A percentile compares a stretch with the other conserved stretches of the same genome.
Evolutionary conservation across 352 stramenopile species (phyloP).

Genomic region (Globisporangium middletonii): DNA sequence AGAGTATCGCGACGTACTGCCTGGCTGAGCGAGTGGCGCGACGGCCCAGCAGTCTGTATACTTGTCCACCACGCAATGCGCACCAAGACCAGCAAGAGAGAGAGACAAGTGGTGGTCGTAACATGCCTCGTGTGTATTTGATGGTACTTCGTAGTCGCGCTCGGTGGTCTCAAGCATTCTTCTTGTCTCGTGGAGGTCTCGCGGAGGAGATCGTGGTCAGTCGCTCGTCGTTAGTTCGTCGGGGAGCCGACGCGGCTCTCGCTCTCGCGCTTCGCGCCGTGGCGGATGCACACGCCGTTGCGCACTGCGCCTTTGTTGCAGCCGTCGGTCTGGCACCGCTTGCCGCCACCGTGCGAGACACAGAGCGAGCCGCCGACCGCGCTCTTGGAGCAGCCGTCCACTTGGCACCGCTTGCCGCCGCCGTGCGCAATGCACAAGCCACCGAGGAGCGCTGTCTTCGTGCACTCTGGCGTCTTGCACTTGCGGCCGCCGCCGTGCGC

Average conservation of each 20-base stretch:
- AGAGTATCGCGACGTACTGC: too few species aligned
- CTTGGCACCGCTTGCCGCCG: slow-evolving; percentile 72
- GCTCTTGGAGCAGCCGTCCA: slow-evolving; percentile 59
- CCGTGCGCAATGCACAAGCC: slow-evolving; percentile 79
- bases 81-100: too few species aligned
- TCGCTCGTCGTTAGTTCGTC: slow-evolving; percentile 5
- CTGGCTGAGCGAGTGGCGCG: too few species aligned
- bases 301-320: slow-evolving; percentile 81
- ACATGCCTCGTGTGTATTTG: too few species aligned
- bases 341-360: slow-evolving; percentile 67
- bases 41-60: too few species aligned
- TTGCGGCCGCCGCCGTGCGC: slow-evolving; percentile 72
- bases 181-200: neutral
- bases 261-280: slow-evolving; percentile 64
- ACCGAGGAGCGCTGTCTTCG: slow-evolving; percentile 70
- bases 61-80: too few species aligned
- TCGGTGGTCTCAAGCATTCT: neutral
- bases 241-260: slow-evolving; percentile 12
- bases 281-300: slow-evolving; percentile 84
- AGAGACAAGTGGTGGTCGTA: too few species aligned
- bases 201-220: neutral
- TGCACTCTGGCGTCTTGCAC: slow-evolving; percentile 65
- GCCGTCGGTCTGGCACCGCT: slow-evolving; percentile 65
- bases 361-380: slow-evolving; percentile 58
- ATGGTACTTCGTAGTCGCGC: neutral